A percentile compares a stretch with the other conserved stretches of the same genome.
Evolutionary conservation across 2,329 filamentous ascomycete species (phyloP).

Genomic region (Juglanconis juglandina): DNA sequence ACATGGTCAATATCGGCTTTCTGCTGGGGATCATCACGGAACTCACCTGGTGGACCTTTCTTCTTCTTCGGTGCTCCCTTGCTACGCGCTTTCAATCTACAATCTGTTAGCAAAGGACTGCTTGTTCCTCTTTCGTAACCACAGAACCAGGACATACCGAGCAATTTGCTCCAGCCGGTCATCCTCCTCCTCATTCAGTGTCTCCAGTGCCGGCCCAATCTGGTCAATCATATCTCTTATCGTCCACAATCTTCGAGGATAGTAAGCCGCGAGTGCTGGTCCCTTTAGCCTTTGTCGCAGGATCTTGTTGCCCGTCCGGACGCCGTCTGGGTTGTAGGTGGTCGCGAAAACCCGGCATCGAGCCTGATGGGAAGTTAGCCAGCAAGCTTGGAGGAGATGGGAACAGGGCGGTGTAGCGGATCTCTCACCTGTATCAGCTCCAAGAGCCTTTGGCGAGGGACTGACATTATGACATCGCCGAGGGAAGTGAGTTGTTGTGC

Average conservation of each 20-base stretch:
- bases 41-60: slow-evolving; percentile 47
- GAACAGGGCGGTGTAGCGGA: not conserved
- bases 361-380: slow-evolving; percentile 49
- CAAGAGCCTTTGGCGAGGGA: slow-evolving; percentile 58
- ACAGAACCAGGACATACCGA: slow-evolving; percentile 44
- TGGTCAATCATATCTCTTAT: slow-evolving; percentile 70
- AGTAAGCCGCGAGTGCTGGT: slow-evolving; percentile 81
- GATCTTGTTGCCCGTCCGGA: slow-evolving; percentile 87
- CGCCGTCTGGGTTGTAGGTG: slow-evolving; percentile 79
- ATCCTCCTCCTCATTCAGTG: slow-evolving; percentile 72
- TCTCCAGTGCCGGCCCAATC: slow-evolving; percentile 64
- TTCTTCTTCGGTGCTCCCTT: slow-evolving; percentile 92
- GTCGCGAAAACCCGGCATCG: slow-evolving; percentile 91
- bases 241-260: slow-evolving; percentile 71
- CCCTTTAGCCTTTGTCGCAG: slow-evolving; percentile 83
- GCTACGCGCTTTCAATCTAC: slow-evolving; percentile 70
- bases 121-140: not conserved
- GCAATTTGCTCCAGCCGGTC: slow-evolving; percentile 74
- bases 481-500: slow-evolving; percentile 5
- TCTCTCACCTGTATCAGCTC: slow-evolving; percentile 73
- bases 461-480: slow-evolving; percentile 51
- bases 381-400: not conserved
- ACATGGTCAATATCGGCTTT: slow-evolving; percentile 36
- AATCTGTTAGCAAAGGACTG: slow-evolving; percentile 15
- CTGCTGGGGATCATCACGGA: slow-evolving; percentile 17